Base-by-base conservation (phyloP, 75 land plant species). In the Azolla pinnata region DNA sequence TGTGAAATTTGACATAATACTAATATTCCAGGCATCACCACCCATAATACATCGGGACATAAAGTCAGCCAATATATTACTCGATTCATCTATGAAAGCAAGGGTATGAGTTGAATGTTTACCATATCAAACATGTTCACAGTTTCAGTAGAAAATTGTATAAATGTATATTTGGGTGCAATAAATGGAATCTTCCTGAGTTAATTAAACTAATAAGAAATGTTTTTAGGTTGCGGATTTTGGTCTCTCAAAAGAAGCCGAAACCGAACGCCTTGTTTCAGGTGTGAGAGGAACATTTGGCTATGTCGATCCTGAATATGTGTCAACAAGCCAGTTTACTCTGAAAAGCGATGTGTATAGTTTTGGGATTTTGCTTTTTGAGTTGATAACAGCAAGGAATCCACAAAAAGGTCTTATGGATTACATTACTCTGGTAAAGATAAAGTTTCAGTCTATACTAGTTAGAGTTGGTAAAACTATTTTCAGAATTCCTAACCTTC, bases 31-130 rank as follows among this genome's bases (percentile, higher is more conserved):
- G 87, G 92, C 92, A 42, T 72, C 64, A 1, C 87, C 92, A 19
- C 84, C 92, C 16, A 81, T 87, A 0, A 74, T 87, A 40, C 92
- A 87, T 63, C 66, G 92, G 32, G 92, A 87, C 72, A 66, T 87
- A 54, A 87, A 87, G 53, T 76, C 87, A 65, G 84, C 88, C 25
- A 87, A 87, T 25, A 81, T 87, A 67, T 67, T 87, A 56, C 52
- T 87, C 33, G 92, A 87, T 61, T 33, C 52, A 21, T 73, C 82
- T 25, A 83, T 87, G 92, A 75, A 77, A 46, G 92, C 92, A 29
- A 83, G 86, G 80, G 92, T 87, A 62, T 59, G 49, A 1, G 5
- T 5, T 35, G 12, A 35, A 5, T 35, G 40, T 5, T 5, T 5
- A 12, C 12, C 40, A 35, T 35, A 35, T 35, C 12, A 5, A 5